phyloP scores from a whole-genome alignment of 2,329 filamentous ascomycete genomes.

The Lasiodiplodia sp. region DNA sequence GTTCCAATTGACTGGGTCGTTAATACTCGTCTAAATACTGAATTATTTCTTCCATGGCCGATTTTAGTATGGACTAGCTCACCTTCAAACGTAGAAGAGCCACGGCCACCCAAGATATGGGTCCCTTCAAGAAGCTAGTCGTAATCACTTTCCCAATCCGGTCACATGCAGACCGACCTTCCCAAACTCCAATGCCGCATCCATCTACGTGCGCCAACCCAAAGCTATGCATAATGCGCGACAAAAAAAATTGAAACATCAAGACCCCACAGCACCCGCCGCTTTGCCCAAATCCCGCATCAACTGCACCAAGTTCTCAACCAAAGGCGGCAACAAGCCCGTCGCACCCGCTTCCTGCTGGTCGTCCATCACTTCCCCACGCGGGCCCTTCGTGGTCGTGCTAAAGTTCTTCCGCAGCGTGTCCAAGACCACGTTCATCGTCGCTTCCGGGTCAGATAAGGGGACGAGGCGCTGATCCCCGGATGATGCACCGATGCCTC shows the following conservation, averaged over 20 bases:
- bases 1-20: not conserved
- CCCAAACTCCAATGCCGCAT: not conserved
- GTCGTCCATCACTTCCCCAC: slow-evolving; percentile 26
- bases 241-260: not conserved
- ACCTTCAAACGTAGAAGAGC: not conserved
- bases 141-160: not conserved
- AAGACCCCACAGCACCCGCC: slow-evolving; percentile 38
- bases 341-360: slow-evolving; percentile 43
- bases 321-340: slow-evolving; percentile 62
- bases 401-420: slow-evolving; percentile 62
- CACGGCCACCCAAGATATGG: not conserved
- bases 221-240: not conserved
- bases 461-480: slow-evolving; percentile 36
- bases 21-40: not conserved
- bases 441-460: slow-evolving; percentile 64
- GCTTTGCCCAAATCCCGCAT: slow-evolving; percentile 67
- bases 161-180: not conserved
- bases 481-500: not conserved
- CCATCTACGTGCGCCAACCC: not conserved
- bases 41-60: not conserved
- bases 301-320: slow-evolving; percentile 71
- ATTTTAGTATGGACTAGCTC: too few species aligned
- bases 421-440: slow-evolving; percentile 66
- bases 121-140: not conserved
- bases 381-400: not conserved